Percentiles rank a stretch among this genome's conserved stretches.
phyloP scores from a whole-genome alignment of 1,284 basidiomycete species.

The Moesziomyces sp. region DNA sequence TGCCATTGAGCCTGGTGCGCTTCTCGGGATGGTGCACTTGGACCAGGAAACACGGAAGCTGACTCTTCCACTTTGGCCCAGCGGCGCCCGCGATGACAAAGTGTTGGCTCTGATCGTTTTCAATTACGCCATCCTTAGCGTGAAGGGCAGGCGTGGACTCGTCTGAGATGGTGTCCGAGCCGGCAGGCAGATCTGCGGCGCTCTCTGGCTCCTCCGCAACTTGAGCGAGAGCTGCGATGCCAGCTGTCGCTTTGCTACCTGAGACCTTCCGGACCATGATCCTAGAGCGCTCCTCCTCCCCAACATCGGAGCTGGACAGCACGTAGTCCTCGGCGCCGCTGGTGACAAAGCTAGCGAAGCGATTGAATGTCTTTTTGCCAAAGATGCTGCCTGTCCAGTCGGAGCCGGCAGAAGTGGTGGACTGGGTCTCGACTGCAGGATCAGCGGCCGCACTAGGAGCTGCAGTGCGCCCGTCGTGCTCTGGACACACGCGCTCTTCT shows the following conservation, averaged over 20 bases:
- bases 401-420: constrained; percentile 3
- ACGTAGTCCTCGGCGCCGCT: constrained; percentile 79
- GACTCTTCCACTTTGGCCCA: constrained; percentile 76
- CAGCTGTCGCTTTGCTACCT: constrained; percentile 9
- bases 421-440: not conserved
- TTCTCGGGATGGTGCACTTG: constrained; percentile 83
- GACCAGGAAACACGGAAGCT: constrained; percentile 77
- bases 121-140: too few species aligned
- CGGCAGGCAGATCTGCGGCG: not conserved
- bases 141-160: not conserved
- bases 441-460: not conserved
- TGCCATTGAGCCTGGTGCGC: constrained; percentile 75
- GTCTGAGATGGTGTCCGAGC: not conserved
- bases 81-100: constrained; percentile 76
- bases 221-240: constrained; percentile 8
- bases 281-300: constrained; percentile 30
- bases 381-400: constrained; percentile 70
- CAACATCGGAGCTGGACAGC: constrained; percentile 26
- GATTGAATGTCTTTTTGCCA: constrained; percentile 79
- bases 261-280: constrained; percentile 37
- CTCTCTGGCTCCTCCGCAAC: constrained; percentile 17
- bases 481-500: not conserved
- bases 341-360: constrained; percentile 84
- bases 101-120: constrained; percentile 69
- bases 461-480: not conserved